phyloP scores from a whole-genome alignment of 441 rosid species.

The Corymbia citriodora region DNA sequence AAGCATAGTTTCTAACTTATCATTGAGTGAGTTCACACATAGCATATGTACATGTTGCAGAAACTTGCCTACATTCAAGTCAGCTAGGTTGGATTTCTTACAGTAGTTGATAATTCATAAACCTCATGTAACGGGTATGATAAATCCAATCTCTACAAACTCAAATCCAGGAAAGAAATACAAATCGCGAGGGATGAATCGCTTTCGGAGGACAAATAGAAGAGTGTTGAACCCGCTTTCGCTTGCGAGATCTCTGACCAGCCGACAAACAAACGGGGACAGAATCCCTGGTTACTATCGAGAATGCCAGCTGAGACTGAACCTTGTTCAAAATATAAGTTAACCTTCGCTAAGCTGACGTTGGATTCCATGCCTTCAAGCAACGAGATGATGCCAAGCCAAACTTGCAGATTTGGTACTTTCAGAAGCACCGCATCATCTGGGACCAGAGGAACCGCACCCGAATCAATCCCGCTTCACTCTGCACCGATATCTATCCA shows the following conservation, averaged over 20 bases:
- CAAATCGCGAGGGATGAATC: neutral
- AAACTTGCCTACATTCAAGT: neutral
- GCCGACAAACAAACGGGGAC: neutral
- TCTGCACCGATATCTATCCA: neutral
- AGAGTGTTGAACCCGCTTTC: neutral
- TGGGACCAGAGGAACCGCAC: neutral
- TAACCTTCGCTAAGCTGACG: too few relatives aligned
- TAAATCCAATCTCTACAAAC: neutral
- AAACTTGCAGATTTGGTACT: neutral
- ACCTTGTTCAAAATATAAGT: too few relatives aligned
- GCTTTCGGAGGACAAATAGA: neutral
- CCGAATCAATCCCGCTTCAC: neutral
- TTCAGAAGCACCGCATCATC: neutral
- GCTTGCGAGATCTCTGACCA: neutral
- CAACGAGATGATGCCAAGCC: neutral
- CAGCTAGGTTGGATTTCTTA: fast-evolving
- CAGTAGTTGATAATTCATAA: neutral
- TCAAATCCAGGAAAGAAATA: neutral
- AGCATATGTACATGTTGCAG: neutral
- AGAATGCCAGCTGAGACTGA: too few relatives aligned
- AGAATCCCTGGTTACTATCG: too few relatives aligned
- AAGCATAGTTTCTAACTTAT: neutral
- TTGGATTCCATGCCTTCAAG: neutral
- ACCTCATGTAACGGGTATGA: neutral
- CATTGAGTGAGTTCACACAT: neutral